Conservation (phyloP, 2,329 filamentous ascomycete genomes). For the Colletotrichum falcatum region DNA sequence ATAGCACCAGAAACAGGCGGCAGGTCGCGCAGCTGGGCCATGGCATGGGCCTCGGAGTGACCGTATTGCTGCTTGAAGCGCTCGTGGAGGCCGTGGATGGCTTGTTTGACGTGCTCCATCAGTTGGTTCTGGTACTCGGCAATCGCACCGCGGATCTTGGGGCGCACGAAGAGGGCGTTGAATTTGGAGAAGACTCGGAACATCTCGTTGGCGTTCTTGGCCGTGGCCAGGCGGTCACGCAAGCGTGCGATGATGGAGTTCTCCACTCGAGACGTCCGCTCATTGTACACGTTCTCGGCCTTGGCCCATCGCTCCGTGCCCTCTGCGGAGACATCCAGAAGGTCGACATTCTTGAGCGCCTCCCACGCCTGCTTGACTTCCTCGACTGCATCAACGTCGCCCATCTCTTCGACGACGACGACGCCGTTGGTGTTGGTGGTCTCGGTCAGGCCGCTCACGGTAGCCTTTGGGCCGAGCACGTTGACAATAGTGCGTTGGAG, state of each 20-base stretch:
- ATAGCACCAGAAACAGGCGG: conserved; percentile 97
- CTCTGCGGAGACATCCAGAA: conserved; percentile 90
- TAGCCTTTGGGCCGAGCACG: conserved; percentile 84
- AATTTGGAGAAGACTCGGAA: conserved; percentile 99
- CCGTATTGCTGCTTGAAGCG: conserved; percentile 99
- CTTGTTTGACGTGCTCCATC: conserved; percentile 97
- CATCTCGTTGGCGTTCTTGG: conserved; percentile 99
- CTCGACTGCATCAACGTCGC: conserved; percentile 95
- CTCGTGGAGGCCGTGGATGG: conserved; percentile 92
- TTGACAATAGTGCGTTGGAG: conserved; percentile 96
- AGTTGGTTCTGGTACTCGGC: conserved; percentile 98
- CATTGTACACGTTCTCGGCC: conserved; percentile 96
- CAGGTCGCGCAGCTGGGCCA: conserved; percentile 96
- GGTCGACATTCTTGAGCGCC: conserved; percentile 92
- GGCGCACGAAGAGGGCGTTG: conserved; percentile 96
- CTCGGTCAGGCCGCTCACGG: conserved; percentile 65
- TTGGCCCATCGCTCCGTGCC: conserved; percentile 93
- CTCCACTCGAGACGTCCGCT: conserved; percentile 95
- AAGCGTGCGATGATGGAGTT: conserved; percentile 98
- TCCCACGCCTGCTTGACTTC: conserved; percentile 96
- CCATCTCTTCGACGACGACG: conserved; percentile 90
- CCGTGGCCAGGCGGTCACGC: conserved; percentile 91
- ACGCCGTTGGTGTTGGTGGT: conserved; percentile 67
- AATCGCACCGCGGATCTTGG: conserved; percentile 98
- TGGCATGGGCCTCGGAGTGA: conserved; percentile 96